A percentile compares a stretch with the other conserved stretches of the same genome.
These are phyloP conservation scores for Epichloe glyceriae DNA, from an alignment of 2,329 filamentous ascomycete species.

Conservation along the genomic window DNA sequence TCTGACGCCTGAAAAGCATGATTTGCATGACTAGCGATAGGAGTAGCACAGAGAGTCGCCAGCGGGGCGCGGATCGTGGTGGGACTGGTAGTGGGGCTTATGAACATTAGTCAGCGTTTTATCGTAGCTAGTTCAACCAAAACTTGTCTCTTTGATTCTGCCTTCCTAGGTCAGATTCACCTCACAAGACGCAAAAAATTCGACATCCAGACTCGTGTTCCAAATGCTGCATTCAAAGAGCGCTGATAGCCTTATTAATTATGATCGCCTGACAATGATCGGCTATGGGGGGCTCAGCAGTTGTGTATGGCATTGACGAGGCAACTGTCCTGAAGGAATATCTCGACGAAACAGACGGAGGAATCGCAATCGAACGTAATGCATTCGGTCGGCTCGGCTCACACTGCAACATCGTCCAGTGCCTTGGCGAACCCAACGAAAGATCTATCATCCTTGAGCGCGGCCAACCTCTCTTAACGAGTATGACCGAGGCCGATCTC, in stretches of 20 bases:
- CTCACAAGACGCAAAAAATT: too few relatives aligned
- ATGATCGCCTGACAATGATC: slow-evolving; percentile 1
- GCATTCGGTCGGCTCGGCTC: slow-evolving; percentile 4
- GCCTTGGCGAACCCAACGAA: slow-evolving; percentile 1
- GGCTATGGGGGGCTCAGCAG: slow-evolving; percentile 3
- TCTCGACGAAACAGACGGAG: slow-evolving; percentile 3
- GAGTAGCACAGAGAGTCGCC: not conserved
- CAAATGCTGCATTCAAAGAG: not conserved
- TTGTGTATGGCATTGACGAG: slow-evolving; percentile 5
- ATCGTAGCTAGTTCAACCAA: too few relatives aligned
- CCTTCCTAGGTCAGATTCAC: too few relatives aligned
- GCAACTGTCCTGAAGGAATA: slow-evolving; percentile 5
- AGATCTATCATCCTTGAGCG: slow-evolving; percentile 4
- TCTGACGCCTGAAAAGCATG: not conserved
- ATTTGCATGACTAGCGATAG: not conserved
- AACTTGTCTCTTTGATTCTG: too few relatives aligned
- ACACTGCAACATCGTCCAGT: slow-evolving; percentile 3
- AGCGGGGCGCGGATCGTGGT: too few relatives aligned
- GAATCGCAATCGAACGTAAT: slow-evolving; percentile 1
- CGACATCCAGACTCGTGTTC: too few relatives aligned
- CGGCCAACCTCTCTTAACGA: not conserved
- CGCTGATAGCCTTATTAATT: too few relatives aligned
- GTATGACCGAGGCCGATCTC: not conserved
- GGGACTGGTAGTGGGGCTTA: too few relatives aligned
- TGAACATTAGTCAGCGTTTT: too few relatives aligned